phyloP scores from a whole-genome alignment of 352 stramenopile genomes.

The Phytophthora multivora region DNA sequence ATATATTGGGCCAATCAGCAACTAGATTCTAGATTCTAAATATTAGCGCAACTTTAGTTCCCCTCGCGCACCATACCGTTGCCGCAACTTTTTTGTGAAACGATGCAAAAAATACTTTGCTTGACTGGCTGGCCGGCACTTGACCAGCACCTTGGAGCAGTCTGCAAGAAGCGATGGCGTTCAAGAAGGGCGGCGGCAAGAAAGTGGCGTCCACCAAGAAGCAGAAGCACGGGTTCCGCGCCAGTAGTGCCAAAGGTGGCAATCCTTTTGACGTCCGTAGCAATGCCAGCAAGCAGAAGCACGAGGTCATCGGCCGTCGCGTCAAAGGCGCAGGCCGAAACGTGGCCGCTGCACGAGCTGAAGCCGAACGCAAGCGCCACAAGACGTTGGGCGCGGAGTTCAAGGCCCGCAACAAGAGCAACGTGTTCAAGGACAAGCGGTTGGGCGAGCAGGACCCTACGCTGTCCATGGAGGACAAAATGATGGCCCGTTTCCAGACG shows the following conservation, averaged over 20 bases:
- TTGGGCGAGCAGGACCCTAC: conserved; percentile 83
- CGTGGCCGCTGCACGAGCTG: conserved; percentile 79
- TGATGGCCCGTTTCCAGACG: conserved; percentile 91
- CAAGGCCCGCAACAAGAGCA: conserved; percentile 85
- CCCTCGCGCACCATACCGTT: too few relatives aligned
- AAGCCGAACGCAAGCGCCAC: conserved; percentile 84
- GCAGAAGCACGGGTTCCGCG: conserved; percentile 26
- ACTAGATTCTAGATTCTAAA: too few relatives aligned
- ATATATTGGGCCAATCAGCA: too few relatives aligned
- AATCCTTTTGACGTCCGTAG: conserved; percentile 92
- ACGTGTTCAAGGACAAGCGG: conserved; percentile 87
- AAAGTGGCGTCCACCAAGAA: conserved; percentile 29
- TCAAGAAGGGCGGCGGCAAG: conserved; percentile 54
- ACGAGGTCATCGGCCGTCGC: conserved; percentile 89
- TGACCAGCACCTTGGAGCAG: too few relatives aligned
- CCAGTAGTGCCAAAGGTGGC: conserved; percentile 35
- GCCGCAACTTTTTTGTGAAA: too few relatives aligned
- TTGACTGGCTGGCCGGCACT: too few relatives aligned
- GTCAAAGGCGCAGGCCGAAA: conserved; percentile 91
- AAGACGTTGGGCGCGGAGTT: conserved; percentile 89
- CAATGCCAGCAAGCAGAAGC: conserved; percentile 85
- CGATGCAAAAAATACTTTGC: too few relatives aligned
- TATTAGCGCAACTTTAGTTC: too few relatives aligned
- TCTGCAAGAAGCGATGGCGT: conserved; percentile 28
- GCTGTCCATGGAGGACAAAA: conserved; percentile 92